phyloP scores from a whole-genome alignment of 495 filamentous ascomycete genomes.

The Apodospora peruviana region DNA sequence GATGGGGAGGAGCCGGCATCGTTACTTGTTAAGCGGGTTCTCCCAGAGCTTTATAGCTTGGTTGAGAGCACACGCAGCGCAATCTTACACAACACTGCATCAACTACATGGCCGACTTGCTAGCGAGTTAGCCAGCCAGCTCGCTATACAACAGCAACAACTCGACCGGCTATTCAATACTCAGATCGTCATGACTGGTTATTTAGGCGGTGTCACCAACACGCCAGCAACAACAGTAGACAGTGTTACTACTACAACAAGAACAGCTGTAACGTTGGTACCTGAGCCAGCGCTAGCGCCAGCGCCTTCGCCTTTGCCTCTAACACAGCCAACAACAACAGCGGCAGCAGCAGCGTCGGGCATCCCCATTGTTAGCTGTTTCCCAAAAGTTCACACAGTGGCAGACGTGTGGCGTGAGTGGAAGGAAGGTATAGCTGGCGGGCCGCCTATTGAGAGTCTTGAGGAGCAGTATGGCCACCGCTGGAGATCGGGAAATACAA shows the following conservation, averaged over 20 bases:
- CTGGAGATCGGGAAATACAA: background rate
- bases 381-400: constrained; percentile 1
- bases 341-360: background rate
- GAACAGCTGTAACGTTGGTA: no score
- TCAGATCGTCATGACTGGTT: background rate
- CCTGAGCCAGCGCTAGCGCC: background rate
- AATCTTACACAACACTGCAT: constrained; percentile 1
- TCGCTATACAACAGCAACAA: constrained; percentile 2
- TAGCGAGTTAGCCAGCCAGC: constrained; percentile 3
- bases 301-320: constrained; percentile 1
- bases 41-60: constrained; percentile 2
- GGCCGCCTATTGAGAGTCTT: constrained; percentile 1
- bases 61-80: constrained; percentile 1
- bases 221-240: background rate
- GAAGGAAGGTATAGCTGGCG: background rate
- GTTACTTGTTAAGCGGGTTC: background rate
- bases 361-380: background rate
- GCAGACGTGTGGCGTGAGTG: constrained; percentile 1
- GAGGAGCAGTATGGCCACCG: background rate
- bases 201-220: background rate
- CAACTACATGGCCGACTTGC: background rate
- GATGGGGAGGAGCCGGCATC: constrained; percentile 1
- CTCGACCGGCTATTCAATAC: background rate
- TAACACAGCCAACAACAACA: no score
- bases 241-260: no score